phyloP scores from a whole-genome alignment of 2,329 filamentous ascomycete genomes.

The Acrocalymma vagum region DNA sequence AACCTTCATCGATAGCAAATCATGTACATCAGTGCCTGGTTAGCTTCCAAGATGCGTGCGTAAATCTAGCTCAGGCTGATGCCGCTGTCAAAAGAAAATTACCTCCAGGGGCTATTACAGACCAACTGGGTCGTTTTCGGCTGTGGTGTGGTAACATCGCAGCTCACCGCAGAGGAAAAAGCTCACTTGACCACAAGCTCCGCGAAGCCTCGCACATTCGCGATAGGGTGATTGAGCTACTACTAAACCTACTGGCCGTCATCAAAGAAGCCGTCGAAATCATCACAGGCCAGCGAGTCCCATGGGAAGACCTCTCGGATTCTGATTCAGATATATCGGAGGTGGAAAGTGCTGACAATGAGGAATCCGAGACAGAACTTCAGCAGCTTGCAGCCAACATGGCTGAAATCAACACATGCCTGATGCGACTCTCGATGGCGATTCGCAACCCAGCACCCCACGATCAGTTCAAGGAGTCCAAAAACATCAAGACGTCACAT shows the following conservation, averaged over 20 bases:
- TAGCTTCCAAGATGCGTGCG: conserved; percentile 11
- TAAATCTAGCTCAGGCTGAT: conserved; percentile 12
- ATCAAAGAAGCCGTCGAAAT: conserved; percentile 20
- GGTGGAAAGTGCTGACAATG: not conserved
- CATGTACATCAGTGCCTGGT: conserved; percentile 19
- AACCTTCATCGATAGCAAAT: conserved; percentile 11
- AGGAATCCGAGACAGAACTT: conserved; percentile 23
- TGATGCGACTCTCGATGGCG: conserved; percentile 40
- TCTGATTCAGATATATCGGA: conserved; percentile 20
- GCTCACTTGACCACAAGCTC: conserved; percentile 41
- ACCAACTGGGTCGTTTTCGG: conserved; percentile 35
- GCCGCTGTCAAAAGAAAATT: conserved; percentile 14
- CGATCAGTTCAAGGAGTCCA: conserved; percentile 33
- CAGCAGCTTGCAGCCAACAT: conserved; percentile 26
- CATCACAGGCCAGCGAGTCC: conserved; percentile 13
- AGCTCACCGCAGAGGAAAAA: conserved; percentile 37
- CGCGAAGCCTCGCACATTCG: conserved; percentile 40
- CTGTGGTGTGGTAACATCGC: conserved; percentile 43
- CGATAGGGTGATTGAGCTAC: conserved; percentile 25
- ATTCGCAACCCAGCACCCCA: conserved; percentile 41
- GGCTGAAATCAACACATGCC: conserved; percentile 34
- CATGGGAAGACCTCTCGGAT: conserved; percentile 28
- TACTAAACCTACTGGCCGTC: conserved; percentile 27
- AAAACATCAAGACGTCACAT: conserved; percentile 23
- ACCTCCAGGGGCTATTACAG: conserved; percentile 11